A percentile compares a stretch with the other conserved stretches of the same genome.
phyloP scores from a whole-genome alignment of 768 basidiomycete genomes.

The Lactarius indigo region DNA sequence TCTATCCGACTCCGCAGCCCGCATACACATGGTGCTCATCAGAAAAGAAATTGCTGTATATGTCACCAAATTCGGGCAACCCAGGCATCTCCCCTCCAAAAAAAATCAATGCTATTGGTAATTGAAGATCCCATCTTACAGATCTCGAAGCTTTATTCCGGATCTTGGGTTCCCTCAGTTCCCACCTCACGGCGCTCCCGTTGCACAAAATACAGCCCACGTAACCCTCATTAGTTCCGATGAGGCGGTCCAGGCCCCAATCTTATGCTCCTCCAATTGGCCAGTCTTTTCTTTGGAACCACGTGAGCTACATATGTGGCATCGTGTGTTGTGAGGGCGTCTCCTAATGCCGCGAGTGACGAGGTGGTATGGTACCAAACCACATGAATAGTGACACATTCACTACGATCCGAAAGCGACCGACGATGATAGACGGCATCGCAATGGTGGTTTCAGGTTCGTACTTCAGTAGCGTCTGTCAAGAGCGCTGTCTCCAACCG shows the following conservation, averaged over 20 bases:
- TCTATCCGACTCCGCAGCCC: constrained; percentile 9
- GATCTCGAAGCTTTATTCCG: constrained; percentile 1
- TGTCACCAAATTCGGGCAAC: neutral
- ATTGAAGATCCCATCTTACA: constrained; percentile 2
- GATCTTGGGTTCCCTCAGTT: constrained; percentile 9
- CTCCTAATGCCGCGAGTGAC: neutral
- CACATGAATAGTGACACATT: neutral
- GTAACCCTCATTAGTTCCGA: neutral
- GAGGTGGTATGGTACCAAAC: neutral
- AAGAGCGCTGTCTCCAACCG: neutral
- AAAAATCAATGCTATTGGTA: neutral
- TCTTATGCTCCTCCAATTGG: neutral
- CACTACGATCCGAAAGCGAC: neutral
- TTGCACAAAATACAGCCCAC: neutral
- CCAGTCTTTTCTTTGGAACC: neutral
- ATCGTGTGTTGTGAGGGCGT: neutral
- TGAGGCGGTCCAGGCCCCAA: neutral
- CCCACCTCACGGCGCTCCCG: neutral
- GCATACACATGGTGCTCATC: neutral
- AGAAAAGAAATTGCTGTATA: neutral
- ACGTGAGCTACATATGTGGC: neutral
- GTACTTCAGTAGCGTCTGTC: neutral
- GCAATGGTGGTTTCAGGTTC: neutral
- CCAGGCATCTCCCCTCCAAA: neutral
- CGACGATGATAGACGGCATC: neutral